Conservation (phyloP, 306 rosid genomes). For the Cucurbita maxima region DNA sequence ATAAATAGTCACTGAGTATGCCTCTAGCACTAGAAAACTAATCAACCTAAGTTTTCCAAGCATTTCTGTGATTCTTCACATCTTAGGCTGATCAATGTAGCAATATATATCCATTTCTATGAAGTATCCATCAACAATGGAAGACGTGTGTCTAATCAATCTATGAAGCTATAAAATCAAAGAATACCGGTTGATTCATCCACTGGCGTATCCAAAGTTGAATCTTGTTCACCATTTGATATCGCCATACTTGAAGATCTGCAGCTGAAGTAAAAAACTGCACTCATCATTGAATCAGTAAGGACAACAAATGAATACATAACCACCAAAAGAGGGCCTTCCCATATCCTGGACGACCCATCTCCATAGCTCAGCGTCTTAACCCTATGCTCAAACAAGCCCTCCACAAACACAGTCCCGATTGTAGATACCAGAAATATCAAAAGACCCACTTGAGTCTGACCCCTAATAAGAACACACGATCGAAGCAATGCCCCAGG, state of each 20-base stretch:
- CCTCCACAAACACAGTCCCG: conserved; percentile 87
- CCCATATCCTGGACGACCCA: conserved; percentile 93
- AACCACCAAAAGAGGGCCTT: conserved; percentile 91
- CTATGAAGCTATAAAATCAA: conserved; percentile 21
- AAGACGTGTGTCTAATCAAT: not conserved
- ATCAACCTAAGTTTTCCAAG: not conserved
- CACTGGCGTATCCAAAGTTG: conserved; percentile 39
- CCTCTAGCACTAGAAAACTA: not conserved
- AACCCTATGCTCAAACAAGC: conserved; percentile 85
- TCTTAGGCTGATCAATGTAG: conserved; percentile 1
- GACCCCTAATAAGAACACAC: conserved; percentile 57
- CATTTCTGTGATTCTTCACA: not conserved
- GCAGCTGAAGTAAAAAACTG: conserved; percentile 72
- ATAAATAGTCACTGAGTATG: not conserved
- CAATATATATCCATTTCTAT: not conserved
- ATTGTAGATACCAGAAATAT: conserved; percentile 76
- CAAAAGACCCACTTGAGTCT: conserved; percentile 79
- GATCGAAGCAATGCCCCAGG: conserved; percentile 79
- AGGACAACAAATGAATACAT: conserved; percentile 88
- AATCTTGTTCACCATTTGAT: conserved; percentile 24
- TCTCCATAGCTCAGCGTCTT: conserved; percentile 92
- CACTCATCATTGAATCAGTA: conserved; percentile 79
- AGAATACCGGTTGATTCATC: conserved; percentile 33
- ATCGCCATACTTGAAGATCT: conserved; percentile 29
- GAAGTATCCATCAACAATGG: not conserved